These are phyloP conservation scores for Geotrichum australiense DNA, from an alignment of 1,139 yeast species.

Conservation along the genomic window DNA sequence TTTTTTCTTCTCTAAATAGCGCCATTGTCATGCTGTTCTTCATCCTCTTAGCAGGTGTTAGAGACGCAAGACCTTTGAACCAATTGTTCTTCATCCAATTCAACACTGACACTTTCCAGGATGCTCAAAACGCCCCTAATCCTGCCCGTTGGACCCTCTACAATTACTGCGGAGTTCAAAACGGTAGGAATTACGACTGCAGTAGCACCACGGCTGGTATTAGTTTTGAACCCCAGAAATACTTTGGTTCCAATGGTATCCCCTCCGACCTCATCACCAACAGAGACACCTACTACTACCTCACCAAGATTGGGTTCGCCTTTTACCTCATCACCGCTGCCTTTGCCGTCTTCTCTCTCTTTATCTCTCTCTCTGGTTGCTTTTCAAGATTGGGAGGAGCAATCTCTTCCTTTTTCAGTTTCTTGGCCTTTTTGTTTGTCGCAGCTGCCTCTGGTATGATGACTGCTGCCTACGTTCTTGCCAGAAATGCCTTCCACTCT, in stretches of 20 bases:
- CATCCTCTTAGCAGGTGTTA: conserved; percentile 57
- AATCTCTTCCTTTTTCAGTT: conserved; percentile 32
- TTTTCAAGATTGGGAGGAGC: conserved; percentile 33
- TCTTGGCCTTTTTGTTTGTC: conserved; percentile 47
- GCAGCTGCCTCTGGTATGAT: conserved; percentile 52
- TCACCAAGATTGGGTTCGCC: conserved; percentile 63
- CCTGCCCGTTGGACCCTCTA: conserved; percentile 69
- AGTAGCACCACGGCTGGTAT: conserved; percentile 46
- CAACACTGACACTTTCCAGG: conserved; percentile 50
- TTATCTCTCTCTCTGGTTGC: conserved; percentile 36
- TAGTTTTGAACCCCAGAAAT: conserved; percentile 59
- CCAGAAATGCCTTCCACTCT: conserved; percentile 47
- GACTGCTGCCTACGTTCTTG: conserved; percentile 62
- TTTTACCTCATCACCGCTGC: conserved; percentile 55
- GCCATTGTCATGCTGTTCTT: conserved; percentile 52
- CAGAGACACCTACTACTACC: conserved; percentile 50
- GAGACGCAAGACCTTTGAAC: conserved; percentile 42
- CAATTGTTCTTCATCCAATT: conserved; percentile 68
- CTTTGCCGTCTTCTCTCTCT: conserved; percentile 46
- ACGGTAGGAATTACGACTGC: conserved; percentile 41
- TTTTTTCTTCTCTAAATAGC: conserved; percentile 28
- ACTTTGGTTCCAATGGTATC: conserved; percentile 42
- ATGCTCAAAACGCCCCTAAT: conserved; percentile 36
- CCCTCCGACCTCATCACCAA: conserved; percentile 44
- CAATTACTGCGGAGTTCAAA: conserved; percentile 47